Evolutionary conservation across 306 rosid genomes (phyloP).

Genomic region (Spatholobus suberectus): DNA sequence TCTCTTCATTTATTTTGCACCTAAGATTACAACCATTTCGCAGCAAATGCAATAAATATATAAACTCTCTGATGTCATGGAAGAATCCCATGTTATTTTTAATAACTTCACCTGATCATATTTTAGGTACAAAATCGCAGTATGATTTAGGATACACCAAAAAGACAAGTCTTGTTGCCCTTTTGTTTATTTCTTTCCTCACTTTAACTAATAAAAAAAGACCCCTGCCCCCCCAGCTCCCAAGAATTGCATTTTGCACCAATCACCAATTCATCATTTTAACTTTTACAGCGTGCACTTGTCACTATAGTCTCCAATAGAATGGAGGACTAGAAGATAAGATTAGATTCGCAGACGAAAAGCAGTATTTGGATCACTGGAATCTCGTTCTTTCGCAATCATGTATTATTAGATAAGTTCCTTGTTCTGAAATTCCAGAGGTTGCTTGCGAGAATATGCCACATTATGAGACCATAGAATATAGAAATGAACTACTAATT

Average conservation of each 20-base stretch:
- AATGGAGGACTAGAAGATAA: not conserved
- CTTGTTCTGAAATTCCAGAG: slow-evolving; percentile 26
- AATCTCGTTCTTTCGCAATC: not conserved
- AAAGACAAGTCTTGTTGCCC: not conserved
- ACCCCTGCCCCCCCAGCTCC: not conserved
- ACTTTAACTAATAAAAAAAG: not conserved
- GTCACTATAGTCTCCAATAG: not conserved
- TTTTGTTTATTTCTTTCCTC: not conserved
- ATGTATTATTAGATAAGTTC: not conserved
- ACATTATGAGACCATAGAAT: not conserved
- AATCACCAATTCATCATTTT: not conserved
- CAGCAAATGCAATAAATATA: not conserved
- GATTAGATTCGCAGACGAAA: slow-evolving; percentile 22
- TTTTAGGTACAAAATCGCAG: not conserved
- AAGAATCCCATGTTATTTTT: not conserved
- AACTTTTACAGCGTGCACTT: not conserved
- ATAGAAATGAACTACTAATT: not conserved
- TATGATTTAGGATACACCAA: not conserved
- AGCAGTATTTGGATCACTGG: slow-evolving; percentile 15
- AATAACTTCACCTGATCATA: not conserved
- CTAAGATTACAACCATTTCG: not conserved
- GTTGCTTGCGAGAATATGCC: slow-evolving; percentile 1
- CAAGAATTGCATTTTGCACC: not conserved
- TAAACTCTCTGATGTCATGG: not conserved
- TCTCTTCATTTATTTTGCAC: not conserved